Base-by-base conservation (phyloP, 148 eudicot species). In the Vaccinium corymbosum region DNA sequence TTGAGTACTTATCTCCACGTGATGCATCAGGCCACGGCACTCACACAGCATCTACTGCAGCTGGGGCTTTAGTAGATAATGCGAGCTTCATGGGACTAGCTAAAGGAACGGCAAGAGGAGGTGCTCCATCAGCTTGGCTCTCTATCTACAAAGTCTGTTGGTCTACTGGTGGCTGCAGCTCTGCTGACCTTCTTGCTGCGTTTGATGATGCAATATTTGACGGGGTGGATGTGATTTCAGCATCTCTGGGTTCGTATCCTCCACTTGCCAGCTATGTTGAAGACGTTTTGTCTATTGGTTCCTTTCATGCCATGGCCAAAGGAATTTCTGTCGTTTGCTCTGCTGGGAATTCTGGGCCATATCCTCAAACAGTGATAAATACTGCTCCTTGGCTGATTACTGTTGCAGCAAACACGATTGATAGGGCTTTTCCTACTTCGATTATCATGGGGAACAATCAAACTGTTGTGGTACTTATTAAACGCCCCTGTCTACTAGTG, bases 381-480 rank as follows among this genome's bases (percentile, higher is more conserved):
- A 73, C 88, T 32, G 94, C 90, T 79, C 94, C 94, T 20, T 91
- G 94, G 94, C 7, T 89, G 66, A 84, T 91, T 8, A 90, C 92
- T 51, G 94, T 91, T 22, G 94, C 90, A 5, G 94, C 94, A 29
- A 90, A 88, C 86, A 91, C 91, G 13, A 87, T 85, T 42, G 92
- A 91, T 83, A 82, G 92, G 32, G 86, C 89, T 57, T 89, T 91
- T 75, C 89, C 91, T 46, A 79, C 83, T 25, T 74, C 46, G 19
- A 83, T 87, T 78, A 86, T 85, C 13, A 62, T 87, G 81, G 92
- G 90, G 22, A 89, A 86, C 87, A 88, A 90, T 80, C 86, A 86
- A 68, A 86, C 87, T 16, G 52, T 89, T n/a, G 83, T 70, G 90
- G 93, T 87, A 86, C 50, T 52, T 81, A 3, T n/a, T 48, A 27